Evolutionary conservation across 495 filamentous ascomycete genomes (phyloP).

Genomic region (Podospora conica): DNA sequence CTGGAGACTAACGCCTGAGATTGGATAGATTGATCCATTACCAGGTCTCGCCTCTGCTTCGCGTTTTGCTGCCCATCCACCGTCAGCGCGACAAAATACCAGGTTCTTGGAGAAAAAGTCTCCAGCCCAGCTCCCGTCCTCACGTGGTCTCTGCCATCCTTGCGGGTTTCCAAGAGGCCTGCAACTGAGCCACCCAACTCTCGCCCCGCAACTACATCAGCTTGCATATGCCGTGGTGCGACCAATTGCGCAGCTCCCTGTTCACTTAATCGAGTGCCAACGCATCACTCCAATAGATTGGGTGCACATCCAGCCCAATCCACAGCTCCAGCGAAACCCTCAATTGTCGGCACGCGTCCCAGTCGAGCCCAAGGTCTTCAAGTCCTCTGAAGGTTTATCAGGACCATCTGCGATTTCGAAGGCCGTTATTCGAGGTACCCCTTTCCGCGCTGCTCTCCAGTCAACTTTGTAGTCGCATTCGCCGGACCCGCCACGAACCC

Average conservation of each 20-base stretch:
- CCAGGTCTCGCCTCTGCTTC: not conserved
- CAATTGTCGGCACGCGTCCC: constrained; percentile 38
- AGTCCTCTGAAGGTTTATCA: constrained; percentile 25
- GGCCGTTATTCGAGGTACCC: constrained; percentile 7
- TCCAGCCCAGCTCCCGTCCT: constrained; percentile 21
- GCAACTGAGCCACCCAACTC: constrained; percentile 39
- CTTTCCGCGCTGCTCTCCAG: not conserved
- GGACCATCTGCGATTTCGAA: constrained; percentile 13
- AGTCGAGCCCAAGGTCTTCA: constrained; percentile 18
- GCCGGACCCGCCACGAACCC: constrained; percentile 9
- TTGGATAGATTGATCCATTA: constrained; percentile 14
- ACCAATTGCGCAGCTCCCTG: constrained; percentile 46
- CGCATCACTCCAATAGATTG: constrained; percentile 56
- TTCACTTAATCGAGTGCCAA: constrained; percentile 48
- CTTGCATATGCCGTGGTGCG: constrained; percentile 54
- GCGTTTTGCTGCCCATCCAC: not conserved
- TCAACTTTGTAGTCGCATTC: constrained; percentile 16
- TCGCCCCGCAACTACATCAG: constrained; percentile 50
- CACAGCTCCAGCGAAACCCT: constrained; percentile 44
- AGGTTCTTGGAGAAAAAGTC: constrained; percentile 3
- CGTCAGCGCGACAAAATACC: not conserved
- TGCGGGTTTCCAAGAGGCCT: constrained; percentile 27
- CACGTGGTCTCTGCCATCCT: constrained; percentile 40
- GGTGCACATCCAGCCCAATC: constrained; percentile 47
- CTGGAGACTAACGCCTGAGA: constrained; percentile 35